Evolutionary conservation across 2,329 filamentous ascomycete species (phyloP).

Genomic region (Fusarium pininemorale): DNA sequence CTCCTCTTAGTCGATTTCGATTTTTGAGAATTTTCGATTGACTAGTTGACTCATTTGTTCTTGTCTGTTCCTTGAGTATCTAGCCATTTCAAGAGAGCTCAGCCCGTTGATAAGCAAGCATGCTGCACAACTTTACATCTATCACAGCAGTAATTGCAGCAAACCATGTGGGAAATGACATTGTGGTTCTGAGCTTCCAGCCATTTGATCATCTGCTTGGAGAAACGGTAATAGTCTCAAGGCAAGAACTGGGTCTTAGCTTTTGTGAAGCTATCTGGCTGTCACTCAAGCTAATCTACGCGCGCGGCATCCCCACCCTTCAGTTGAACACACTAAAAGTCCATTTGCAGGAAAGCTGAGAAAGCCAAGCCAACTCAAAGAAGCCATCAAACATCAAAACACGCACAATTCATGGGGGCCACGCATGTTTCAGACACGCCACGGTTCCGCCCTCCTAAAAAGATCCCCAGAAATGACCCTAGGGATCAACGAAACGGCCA

Average conservation of each 20-base stretch:
- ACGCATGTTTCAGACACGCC: slow-evolving; percentile 27
- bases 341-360: slow-evolving; percentile 18
- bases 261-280: background rate
- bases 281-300: slow-evolving; percentile 17
- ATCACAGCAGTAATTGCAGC: background rate
- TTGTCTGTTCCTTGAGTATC: background rate
- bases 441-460: slow-evolving; percentile 20
- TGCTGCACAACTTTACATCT: background rate
- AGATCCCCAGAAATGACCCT: slow-evolving; percentile 8
- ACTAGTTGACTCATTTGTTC: background rate
- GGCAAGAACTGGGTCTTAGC: background rate
- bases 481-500: slow-evolving; percentile 27
- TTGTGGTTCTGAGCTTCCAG: background rate
- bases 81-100: slow-evolving; percentile 12
- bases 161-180: background rate
- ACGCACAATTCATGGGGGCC: slow-evolving; percentile 12
- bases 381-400: slow-evolving; percentile 8
- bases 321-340: slow-evolving; percentile 6
- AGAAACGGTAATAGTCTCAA: background rate
- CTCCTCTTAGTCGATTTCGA: background rate
- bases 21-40: background rate
- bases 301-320: slow-evolving; percentile 33
- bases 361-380: slow-evolving; percentile 1
- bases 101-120: slow-evolving; percentile 8
- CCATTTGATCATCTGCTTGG: background rate